phyloP scores from a whole-genome alignment of 148 eudicot species.

The Silene conica region DNA sequence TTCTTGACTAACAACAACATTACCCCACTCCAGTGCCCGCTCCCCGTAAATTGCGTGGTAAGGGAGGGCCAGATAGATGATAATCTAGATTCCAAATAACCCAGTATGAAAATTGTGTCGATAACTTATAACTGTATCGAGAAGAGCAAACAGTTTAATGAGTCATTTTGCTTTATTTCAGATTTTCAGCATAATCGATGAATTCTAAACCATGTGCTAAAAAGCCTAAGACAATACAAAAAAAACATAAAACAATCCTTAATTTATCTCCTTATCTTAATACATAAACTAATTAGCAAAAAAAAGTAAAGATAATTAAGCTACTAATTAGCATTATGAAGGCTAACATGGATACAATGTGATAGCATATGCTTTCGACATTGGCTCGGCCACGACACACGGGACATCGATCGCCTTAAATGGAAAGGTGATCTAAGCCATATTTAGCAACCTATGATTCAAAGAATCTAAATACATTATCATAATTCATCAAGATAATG shows the following conservation, averaged over 20 bases:
- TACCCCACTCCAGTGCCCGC: no score
- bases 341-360: slow-evolving; percentile 15
- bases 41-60: no score
- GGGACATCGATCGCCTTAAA: neutral
- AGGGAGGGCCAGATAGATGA: no score
- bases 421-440: neutral
- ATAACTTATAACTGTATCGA: no score
- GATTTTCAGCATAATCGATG: no score
- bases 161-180: no score
- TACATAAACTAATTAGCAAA: neutral
- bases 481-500: slow-evolving; percentile 13
- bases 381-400: neutral
- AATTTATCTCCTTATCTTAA: neutral
- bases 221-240: neutral
- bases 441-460: slow-evolving; percentile 5
- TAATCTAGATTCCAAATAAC: no score
- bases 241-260: neutral
- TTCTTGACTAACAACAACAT: neutral
- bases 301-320: neutral
- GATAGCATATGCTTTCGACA: slow-evolving; percentile 13
- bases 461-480: slow-evolving; percentile 6
- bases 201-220: neutral
- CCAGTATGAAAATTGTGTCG: no score
- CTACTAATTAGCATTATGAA: neutral
- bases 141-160: no score